Percentiles rank a stretch among this genome's conserved stretches.
phyloP scores from a whole-genome alignment of 225 moss, liverwort and hornwort species.

The Climacium dendroides region DNA sequence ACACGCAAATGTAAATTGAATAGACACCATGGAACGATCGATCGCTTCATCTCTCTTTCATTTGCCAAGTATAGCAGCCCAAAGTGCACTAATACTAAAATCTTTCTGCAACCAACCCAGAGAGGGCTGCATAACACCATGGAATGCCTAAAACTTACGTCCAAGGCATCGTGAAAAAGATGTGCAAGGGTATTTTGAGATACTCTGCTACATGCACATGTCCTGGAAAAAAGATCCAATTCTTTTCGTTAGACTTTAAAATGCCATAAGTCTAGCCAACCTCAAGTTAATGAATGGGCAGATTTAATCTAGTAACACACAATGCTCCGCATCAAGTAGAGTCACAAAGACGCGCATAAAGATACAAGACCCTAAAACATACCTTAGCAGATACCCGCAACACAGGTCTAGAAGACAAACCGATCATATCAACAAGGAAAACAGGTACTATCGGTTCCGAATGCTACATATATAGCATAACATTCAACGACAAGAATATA shows the following conservation, averaged over 20 bases:
- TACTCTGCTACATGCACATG: slow-evolving; percentile 54
- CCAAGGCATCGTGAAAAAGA: slow-evolving; percentile 72
- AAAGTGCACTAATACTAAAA: neutral
- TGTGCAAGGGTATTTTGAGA: slow-evolving; percentile 48
- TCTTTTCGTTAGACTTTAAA: neutral
- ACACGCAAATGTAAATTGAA: neutral
- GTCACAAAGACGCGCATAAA: neutral
- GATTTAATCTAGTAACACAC: neutral
- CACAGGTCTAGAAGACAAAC: neutral
- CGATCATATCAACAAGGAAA: neutral
- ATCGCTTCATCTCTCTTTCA: neutral
- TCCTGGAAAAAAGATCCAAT: slow-evolving; percentile 22
- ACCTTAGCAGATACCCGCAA: neutral
- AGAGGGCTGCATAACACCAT: neutral
- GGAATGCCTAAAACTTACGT: slow-evolving; percentile 31
- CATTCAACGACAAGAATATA: neutral
- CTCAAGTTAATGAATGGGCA: neutral
- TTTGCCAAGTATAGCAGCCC: neutral
- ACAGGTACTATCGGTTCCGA: neutral
- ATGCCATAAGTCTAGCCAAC: neutral
- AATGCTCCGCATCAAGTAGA: neutral
- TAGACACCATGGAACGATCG: neutral
- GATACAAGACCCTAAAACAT: neutral
- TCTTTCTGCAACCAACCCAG: neutral
- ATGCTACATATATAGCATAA: neutral